Evolutionary conservation across 345 rosid genomes (phyloP).

Genomic region (Camelina laxa): DNA sequence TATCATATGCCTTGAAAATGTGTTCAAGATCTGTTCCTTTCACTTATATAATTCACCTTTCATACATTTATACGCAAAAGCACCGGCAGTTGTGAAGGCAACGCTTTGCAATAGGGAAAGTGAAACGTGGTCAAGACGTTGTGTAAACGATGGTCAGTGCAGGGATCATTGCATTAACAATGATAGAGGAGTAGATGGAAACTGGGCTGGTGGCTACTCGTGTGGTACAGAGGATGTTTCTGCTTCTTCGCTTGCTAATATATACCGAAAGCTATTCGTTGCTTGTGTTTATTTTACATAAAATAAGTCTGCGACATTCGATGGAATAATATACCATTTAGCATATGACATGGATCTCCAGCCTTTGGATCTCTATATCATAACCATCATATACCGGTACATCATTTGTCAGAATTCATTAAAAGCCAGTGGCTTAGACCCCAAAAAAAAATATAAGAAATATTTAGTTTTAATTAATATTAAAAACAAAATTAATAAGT

Average conservation of each 20-base stretch:
- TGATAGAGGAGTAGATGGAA: not conserved
- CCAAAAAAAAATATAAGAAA: too few species aligned
- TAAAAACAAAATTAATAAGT: too few species aligned
- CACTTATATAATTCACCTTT: not conserved
- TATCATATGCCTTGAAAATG: not conserved
- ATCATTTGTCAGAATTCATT: too few species aligned
- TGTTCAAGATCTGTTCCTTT: not conserved
- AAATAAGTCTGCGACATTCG: not conserved
- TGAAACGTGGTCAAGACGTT: not conserved
- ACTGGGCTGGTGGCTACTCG: not conserved
- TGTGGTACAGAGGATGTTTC: not conserved
- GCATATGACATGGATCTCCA: too few species aligned
- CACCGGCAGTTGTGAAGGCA: not conserved
- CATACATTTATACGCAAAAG: not conserved
- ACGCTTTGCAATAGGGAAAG: not conserved
- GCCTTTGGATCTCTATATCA: too few species aligned
- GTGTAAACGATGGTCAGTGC: not conserved
- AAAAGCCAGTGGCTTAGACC: too few species aligned
- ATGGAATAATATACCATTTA: too few species aligned
- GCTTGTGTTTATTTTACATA: not conserved
- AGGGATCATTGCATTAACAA: constrained; percentile 41
- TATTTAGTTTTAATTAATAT: constrained; percentile 37
- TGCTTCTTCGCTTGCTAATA: not conserved
- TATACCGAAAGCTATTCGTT: not conserved
- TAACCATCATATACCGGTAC: too few species aligned